These are phyloP conservation scores for Lomentospora prolificans DNA, from an alignment of 2,329 filamentous ascomycete genomes.

Conservation along the genomic window DNA sequence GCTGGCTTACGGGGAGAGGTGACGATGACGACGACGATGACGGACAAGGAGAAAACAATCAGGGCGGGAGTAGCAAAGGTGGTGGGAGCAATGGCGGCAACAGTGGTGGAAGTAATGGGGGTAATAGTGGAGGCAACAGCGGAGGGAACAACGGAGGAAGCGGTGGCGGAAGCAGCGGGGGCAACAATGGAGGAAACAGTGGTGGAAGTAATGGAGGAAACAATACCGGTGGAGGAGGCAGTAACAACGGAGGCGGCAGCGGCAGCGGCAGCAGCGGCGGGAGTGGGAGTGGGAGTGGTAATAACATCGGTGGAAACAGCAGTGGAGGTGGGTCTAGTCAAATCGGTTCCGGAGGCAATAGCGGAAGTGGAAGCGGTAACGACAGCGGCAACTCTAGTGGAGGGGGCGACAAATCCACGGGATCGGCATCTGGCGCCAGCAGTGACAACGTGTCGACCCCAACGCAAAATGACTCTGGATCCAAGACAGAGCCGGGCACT, in stretches of 20 bases:
- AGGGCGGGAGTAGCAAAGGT: not conserved
- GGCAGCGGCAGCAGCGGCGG: not conserved
- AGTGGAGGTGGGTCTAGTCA: not conserved
- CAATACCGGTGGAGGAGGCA: not conserved
- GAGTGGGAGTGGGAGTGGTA: not conserved
- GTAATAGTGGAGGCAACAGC: not conserved
- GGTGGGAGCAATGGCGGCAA: not conserved
- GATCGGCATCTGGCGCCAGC: not conserved
- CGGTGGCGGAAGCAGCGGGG: not conserved
- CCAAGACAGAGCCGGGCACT: not conserved
- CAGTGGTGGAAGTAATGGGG: not conserved
- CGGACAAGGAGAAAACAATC: not conserved
- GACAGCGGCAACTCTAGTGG: not conserved
- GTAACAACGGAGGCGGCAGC: not conserved
- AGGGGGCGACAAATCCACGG: not conserved
- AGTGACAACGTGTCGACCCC: too few relatives aligned
- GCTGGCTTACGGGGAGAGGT: not conserved
- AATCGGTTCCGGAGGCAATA: not conserved
- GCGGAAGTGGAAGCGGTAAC: not conserved
- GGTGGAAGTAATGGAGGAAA: not conserved
- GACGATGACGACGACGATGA: not conserved
- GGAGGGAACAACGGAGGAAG: not conserved
- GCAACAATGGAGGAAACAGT: not conserved
- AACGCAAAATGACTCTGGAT: not conserved
- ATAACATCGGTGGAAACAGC: not conserved